phyloP scores from a whole-genome alignment of 1,139 yeast genomes.

The Blastobotrys petasosporus region DNA sequence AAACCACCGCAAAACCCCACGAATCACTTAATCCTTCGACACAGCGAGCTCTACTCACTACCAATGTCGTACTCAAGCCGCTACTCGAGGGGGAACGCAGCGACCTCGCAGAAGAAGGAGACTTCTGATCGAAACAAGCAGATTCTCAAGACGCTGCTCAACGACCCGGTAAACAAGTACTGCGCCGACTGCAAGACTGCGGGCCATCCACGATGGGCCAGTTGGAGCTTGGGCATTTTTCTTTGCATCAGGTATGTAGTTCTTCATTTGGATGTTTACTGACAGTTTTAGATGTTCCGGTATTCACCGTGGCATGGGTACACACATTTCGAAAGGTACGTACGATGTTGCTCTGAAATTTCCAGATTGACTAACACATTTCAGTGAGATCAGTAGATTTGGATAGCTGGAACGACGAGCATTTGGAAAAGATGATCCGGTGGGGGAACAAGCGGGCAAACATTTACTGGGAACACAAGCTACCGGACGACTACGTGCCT shows the following conservation, averaged over 20 bases:
- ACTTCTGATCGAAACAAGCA: conserved; percentile 40
- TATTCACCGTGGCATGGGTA: conserved; percentile 90
- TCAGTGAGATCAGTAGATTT: conserved; percentile 67
- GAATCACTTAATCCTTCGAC: no score
- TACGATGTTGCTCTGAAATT: no score
- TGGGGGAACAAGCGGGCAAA: conserved; percentile 88
- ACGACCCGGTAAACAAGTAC: conserved; percentile 64
- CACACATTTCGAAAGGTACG: conserved; percentile 50
- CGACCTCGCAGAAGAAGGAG: conserved; percentile 21
- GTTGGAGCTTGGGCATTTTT: conserved; percentile 91
- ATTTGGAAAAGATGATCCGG: conserved; percentile 69
- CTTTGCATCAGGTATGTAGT: conserved; percentile 52
- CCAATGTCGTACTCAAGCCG: conserved; percentile 5
- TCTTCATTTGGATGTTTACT: neutral
- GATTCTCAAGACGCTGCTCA: conserved; percentile 64
- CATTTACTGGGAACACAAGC: conserved; percentile 68
- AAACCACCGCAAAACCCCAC: neutral
- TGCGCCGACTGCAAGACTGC: conserved; percentile 92
- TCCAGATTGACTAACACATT: neutral
- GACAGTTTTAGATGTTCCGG: conserved; percentile 65
- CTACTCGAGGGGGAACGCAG: conserved; percentile 7
- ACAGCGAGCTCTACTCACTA: no score
- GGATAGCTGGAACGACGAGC: conserved; percentile 96
- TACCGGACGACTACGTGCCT: conserved; percentile 69
- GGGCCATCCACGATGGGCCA: conserved; percentile 95